Base-by-base conservation (phyloP, 176 grass and related monocot genomes). In the Hordeum marinum region DNA sequence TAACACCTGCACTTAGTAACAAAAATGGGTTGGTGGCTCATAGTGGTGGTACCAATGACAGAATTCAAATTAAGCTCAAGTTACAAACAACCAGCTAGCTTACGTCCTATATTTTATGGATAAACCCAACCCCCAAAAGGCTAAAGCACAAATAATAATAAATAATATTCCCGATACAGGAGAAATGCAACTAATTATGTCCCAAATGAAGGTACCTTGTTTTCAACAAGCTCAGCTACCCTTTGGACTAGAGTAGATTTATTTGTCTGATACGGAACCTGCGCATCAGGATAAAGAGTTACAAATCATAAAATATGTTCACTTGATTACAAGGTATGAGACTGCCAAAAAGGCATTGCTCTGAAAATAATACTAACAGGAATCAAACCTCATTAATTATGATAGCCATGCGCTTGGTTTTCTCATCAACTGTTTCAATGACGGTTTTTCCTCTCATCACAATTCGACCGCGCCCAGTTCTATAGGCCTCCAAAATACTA, bases 231-330 rank as follows among this genome's bases (percentile, higher is more conserved):
- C 75, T 95, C 89, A 78, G 96, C 96, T 87, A 98, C 95, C 87
- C 77, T 98, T 84, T 89, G 81, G 52, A 98, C 96, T 29, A 98
- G 91, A 74, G 93, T 80, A 27, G 96, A 83, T 90, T 98, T 98
- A 76, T 98, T 98, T 25, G 90, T 89, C 63, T 98, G 96, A 55
- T 98, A 98, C n/a, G 96, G 96, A 72, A 98, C 65, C 96, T 98
- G 89, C 63, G 61, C 40, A 13, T 77, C 89, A 69, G 70, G 52
- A 63, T 79, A 75, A 8, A 91, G 77, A 84, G 60, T 62, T 82
- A 89, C 13, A 91, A 80, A 84, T 57, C 42, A 55, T 46, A 73
- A 25, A 80, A 31, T 75, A 25, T 52, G 35, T 2, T n/a, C 26
- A 55, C 48, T 52, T 52, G 48, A 6, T 52, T 52, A 18, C 15